Percentiles rank a stretch among this genome's conserved stretches.
These are phyloP conservation scores for Psilocybe azurescens DNA, from an alignment of 768 basidiomycete species.

Conservation along the genomic window DNA sequence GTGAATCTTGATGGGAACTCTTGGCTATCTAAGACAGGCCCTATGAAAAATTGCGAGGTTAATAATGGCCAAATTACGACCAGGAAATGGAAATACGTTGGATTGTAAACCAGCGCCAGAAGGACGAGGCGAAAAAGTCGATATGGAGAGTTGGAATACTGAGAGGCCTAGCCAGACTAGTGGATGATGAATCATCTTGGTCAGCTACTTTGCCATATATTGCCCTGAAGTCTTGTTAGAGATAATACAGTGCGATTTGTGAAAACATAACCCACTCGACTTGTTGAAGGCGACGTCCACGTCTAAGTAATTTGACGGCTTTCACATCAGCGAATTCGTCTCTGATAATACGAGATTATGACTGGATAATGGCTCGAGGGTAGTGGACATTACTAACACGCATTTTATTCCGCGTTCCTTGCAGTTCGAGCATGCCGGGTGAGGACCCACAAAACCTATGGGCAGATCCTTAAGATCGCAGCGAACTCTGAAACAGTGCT, in stretches of 20 bases:
- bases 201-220: conserved; percentile 76
- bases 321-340: conserved; percentile 94
- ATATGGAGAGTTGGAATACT: conserved; percentile 74
- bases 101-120: conserved; percentile 83
- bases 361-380: conserved; percentile 3
- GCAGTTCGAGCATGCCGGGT: conserved; percentile 84
- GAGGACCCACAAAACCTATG: conserved; percentile 48
- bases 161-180: conserved; percentile 44
- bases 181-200: conserved; percentile 39
- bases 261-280: conserved; percentile 65
- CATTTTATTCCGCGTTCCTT: conserved; percentile 89
- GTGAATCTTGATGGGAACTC: conserved; percentile 81
- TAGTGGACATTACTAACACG: conserved; percentile 67
- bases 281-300: conserved; percentile 81
- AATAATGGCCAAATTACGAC: background rate
- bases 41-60: conserved; percentile 43
- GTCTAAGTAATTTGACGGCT: conserved; percentile 83
- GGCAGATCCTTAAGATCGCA: conserved; percentile 91
- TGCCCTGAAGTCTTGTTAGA: conserved; percentile 50
- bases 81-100: conserved; percentile 63
- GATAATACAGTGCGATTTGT: background rate
- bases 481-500: conserved; percentile 64
- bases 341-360: conserved; percentile 42
- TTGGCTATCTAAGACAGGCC: conserved; percentile 81
- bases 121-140: conserved; percentile 84